phyloP scores from a whole-genome alignment of 2,329 filamentous ascomycete species.

The Claviceps sp. region DNA sequence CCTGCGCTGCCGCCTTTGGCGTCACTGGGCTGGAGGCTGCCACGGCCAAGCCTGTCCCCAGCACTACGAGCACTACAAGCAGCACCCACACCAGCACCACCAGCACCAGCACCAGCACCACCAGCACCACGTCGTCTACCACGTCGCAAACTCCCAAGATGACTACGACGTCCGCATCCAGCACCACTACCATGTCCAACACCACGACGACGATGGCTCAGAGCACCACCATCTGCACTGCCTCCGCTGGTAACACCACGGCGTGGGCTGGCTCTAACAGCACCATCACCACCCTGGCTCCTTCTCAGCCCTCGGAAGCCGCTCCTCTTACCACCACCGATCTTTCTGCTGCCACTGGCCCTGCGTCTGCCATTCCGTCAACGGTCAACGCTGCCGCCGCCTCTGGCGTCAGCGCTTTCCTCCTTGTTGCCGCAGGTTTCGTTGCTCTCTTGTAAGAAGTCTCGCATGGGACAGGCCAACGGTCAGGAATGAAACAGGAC shows the following conservation, averaged over 20 bases:
- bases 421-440: constrained; percentile 22
- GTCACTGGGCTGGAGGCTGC: constrained; percentile 32
- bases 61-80: constrained; percentile 15
- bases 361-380: constrained; percentile 10
- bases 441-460: constrained; percentile 21
- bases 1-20: constrained; percentile 40
- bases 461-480: background rate
- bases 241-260: constrained; percentile 13
- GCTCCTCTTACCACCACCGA: background rate
- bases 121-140: constrained; percentile 14
- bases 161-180: constrained; percentile 12
- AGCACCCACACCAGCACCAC: constrained; percentile 9
- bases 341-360: constrained; percentile 8
- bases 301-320: constrained; percentile 13
- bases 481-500: background rate
- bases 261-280: constrained; percentile 19
- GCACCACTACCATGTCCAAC: constrained; percentile 12
- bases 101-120: constrained; percentile 12
- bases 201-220: constrained; percentile 5
- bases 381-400: constrained; percentile 17
- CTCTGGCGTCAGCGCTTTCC: constrained; percentile 22
- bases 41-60: constrained; percentile 17
- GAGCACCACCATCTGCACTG: background rate
- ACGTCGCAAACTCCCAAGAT: constrained; percentile 14
- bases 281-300: constrained; percentile 15